A percentile compares a stretch with the other conserved stretches of the same genome.
Evolutionary conservation across 1,284 basidiomycete species (phyloP).

Genomic region (Abortiporus biennis): DNA sequence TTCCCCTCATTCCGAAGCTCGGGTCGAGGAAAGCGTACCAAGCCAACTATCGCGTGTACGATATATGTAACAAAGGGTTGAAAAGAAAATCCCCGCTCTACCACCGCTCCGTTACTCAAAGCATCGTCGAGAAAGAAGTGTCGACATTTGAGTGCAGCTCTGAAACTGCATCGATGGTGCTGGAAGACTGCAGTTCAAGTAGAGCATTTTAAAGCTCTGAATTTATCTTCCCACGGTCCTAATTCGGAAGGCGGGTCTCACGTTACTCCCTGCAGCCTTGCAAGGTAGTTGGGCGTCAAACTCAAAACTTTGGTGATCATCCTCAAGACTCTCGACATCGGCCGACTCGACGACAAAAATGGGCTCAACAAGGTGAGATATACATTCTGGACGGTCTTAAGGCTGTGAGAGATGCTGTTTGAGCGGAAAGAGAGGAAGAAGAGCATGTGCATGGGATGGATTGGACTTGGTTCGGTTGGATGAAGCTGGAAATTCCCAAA

Average conservation of each 20-base stretch:
- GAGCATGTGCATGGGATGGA: slow-evolving; percentile 27
- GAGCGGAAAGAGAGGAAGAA: slow-evolving; percentile 13
- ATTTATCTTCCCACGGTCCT: slow-evolving; percentile 12
- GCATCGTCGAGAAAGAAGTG: slow-evolving; percentile 21
- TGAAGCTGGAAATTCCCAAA: slow-evolving; percentile 22
- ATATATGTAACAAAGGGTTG: slow-evolving; percentile 15
- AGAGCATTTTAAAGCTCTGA: neutral
- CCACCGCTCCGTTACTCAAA: slow-evolving; percentile 44
- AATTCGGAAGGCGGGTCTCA: neutral
- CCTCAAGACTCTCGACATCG: slow-evolving; percentile 27
- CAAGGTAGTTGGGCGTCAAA: neutral
- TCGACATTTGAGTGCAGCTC: slow-evolving; percentile 36
- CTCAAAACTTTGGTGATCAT: slow-evolving; percentile 12
- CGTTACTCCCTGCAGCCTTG: neutral
- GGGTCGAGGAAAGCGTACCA: slow-evolving; percentile 16
- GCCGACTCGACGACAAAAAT: slow-evolving; percentile 40
- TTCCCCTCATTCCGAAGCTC: slow-evolving; percentile 17
- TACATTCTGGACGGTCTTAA: slow-evolving; percentile 10
- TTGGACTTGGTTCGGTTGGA: slow-evolving; percentile 27
- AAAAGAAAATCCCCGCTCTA: no score
- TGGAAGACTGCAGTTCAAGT: slow-evolving; percentile 5
- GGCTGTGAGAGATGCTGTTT: slow-evolving; percentile 10
- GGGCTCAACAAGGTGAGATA: slow-evolving; percentile 72
- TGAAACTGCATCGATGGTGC: slow-evolving; percentile 35
- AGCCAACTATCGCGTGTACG: slow-evolving; percentile 14